Percentiles rank a stretch among this genome's conserved stretches.
Conservation (phyloP, 495 filamentous ascomycete genomes). For the Massariosphaeria phaeospora region DNA sequence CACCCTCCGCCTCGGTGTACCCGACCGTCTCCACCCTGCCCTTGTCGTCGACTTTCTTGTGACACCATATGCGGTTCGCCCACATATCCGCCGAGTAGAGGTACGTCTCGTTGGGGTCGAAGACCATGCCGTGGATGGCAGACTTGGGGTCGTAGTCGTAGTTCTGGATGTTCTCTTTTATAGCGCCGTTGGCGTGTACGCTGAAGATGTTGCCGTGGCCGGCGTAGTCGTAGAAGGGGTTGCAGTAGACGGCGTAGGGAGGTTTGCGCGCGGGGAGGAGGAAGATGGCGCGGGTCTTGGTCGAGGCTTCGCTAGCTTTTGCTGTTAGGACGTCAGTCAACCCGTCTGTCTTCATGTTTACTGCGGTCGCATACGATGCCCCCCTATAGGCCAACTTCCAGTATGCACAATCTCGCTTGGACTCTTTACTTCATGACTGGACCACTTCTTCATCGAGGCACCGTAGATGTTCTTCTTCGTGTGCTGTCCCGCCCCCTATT, state of each 20-base stretch:
- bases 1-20: slow-evolving; percentile 62
- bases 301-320: slow-evolving; percentile 58
- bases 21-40: slow-evolving; percentile 64
- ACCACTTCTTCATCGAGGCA: slow-evolving; percentile 85
- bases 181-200: slow-evolving; percentile 55
- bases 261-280: slow-evolving; percentile 69
- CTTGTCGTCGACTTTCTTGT: slow-evolving; percentile 63
- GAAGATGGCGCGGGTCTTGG: slow-evolving; percentile 83
- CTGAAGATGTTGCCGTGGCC: slow-evolving; percentile 75
- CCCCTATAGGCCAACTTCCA: slow-evolving; percentile 64
- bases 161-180: slow-evolving; percentile 69
- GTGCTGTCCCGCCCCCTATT: slow-evolving; percentile 49
- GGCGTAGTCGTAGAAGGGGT: slow-evolving; percentile 81
- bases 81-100: slow-evolving; percentile 80
- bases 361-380: slow-evolving; percentile 49
- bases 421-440: slow-evolving; percentile 68
- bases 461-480: slow-evolving; percentile 78
- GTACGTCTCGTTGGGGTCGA: slow-evolving; percentile 76
- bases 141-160: slow-evolving; percentile 68
- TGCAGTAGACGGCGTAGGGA: slow-evolving; percentile 76
- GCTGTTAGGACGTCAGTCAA: slow-evolving; percentile 45
- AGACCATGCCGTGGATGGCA: slow-evolving; percentile 85
- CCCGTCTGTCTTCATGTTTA: too few relatives aligned
- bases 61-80: slow-evolving; percentile 82
- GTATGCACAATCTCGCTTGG: slow-evolving; percentile 74